phyloP scores from a whole-genome alignment of 345 rosid species.

The Zanthoxylum bungeanum region DNA sequence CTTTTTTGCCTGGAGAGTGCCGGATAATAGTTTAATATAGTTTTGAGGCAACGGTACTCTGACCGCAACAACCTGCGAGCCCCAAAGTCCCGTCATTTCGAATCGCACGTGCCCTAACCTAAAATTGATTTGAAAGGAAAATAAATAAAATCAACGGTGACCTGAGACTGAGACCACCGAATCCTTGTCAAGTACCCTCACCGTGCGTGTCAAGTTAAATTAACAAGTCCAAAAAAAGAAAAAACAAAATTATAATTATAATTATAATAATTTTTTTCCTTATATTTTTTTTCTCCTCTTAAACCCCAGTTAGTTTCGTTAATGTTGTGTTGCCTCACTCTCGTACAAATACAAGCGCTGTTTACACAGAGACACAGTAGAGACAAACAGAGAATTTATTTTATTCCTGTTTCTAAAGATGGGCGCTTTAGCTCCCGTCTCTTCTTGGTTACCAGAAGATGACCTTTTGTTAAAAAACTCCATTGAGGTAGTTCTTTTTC shows the following conservation, averaged over 20 bases:
- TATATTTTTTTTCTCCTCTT: too few species aligned
- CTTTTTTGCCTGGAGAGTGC: too few species aligned
- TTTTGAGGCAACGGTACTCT: too few species aligned
- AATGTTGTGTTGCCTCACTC: neutral
- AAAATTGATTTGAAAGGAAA: slow-evolving; percentile 4
- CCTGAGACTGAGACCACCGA: too few species aligned
- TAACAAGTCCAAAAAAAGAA: too few species aligned
- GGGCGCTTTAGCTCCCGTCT: slow-evolving; percentile 67
- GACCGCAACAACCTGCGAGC: neutral
- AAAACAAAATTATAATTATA: neutral
- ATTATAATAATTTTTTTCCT: neutral
- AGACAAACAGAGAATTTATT: neutral
- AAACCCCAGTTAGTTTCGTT: slow-evolving; percentile 9
- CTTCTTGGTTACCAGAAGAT: slow-evolving; percentile 70
- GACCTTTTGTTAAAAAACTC: slow-evolving; percentile 73
- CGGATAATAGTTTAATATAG: too few species aligned
- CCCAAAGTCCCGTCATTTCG: neutral
- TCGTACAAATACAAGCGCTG: neutral
- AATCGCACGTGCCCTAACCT: slow-evolving; percentile 8
- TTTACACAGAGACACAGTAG: neutral
- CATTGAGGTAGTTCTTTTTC: slow-evolving; percentile 51
- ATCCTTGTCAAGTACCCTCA: neutral
- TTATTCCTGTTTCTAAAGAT: too few species aligned
- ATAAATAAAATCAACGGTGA: too few species aligned
- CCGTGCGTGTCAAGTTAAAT: slow-evolving; percentile 4